Conservation (phyloP, 306 rosid genomes). For the Sicyos edulis region DNA sequence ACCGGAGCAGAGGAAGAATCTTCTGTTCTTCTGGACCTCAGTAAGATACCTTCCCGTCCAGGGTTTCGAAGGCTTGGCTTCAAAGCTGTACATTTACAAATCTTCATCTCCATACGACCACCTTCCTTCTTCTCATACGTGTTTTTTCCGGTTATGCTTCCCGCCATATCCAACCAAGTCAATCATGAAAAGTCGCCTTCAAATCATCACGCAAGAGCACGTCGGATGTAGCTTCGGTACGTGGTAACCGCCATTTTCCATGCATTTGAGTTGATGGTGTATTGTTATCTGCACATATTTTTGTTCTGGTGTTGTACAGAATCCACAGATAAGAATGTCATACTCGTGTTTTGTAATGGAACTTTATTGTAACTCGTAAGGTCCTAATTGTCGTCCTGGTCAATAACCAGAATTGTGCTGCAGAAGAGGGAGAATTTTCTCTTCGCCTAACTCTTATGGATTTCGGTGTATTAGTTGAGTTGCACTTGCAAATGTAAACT, state of each 20-base stretch:
- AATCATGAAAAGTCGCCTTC: slow-evolving; percentile 52
- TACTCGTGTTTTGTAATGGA: background rate
- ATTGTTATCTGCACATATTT: slow-evolving; percentile 15
- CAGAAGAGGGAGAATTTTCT: background rate
- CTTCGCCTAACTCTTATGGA: background rate
- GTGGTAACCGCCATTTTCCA: slow-evolving; percentile 34
- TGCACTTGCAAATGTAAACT: background rate
- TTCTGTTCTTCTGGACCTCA: slow-evolving; percentile 88
- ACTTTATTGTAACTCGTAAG: background rate
- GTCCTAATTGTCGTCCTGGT: background rate
- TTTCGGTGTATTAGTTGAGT: background rate
- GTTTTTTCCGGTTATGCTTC: slow-evolving; percentile 65
- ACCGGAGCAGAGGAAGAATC: slow-evolving; percentile 59
- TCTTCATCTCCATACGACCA: slow-evolving; percentile 38
- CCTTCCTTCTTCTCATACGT: slow-evolving; percentile 85
- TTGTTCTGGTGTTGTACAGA: slow-evolving; percentile 11
- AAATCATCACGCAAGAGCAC: slow-evolving; percentile 77
- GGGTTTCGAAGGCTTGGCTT: slow-evolving; percentile 71
- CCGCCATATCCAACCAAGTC: slow-evolving; percentile 57
- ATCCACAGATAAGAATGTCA: slow-evolving; percentile 13
- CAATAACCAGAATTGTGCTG: background rate
- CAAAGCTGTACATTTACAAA: slow-evolving; percentile 56
- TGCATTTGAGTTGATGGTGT: background rate
- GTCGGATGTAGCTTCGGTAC: slow-evolving; percentile 76
- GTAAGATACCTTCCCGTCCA: slow-evolving; percentile 83